Base-by-base conservation (phyloP, 805 yeast genomes). In the Blastobotrys mokoenaii region DNA sequence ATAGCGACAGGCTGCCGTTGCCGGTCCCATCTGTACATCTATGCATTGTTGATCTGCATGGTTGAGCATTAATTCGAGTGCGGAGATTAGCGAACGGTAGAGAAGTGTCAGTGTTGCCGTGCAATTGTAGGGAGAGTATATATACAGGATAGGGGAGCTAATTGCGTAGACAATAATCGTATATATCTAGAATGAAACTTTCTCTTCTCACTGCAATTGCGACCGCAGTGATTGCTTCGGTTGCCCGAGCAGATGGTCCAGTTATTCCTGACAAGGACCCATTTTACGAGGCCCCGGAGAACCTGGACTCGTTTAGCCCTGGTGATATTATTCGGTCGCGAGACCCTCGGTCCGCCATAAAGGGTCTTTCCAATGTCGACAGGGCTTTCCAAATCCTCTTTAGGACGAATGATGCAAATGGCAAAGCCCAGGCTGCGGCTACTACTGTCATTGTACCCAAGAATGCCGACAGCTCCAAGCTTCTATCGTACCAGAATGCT, bases 361-460 rank as follows among this genome's bases (percentile, higher is more conserved):
- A 33, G 17, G 42, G 33, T 16, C 40, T 48, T 11, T 29, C 29
- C n/a, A 38, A 46, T 11, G 49, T 44, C 22, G 33, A 46, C 20
- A 38, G 14, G 9, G 58, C 58, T 15, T 53, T 45, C 40, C 61
- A 57, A 48, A 34, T 62, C 10, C 40, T 51, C 8, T 53, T 39
- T 40, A 53, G 62, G 15, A 51, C 60, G 14, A 50, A 52, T 38
- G 51, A 56, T 37, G 48, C 58, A 12, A 46, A 49, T 25, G 65
- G 59, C 9, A 41, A 48, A 15, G 51, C 65, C 16, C 47, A 53
- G 9, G 53, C 59, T 1, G 51, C 55, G 6, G 54, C 58, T 11
- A 61, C 65, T 15, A 51, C 64, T 5, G 44, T 62, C 7, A 44
- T 61, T 15, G 40, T 55, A 3, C 63, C 64, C 7, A 40, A 40